These are phyloP conservation scores for Rhodofomes roseus DNA, from an alignment of 1,284 basidiomycete genomes.

Conservation along the genomic window DNA sequence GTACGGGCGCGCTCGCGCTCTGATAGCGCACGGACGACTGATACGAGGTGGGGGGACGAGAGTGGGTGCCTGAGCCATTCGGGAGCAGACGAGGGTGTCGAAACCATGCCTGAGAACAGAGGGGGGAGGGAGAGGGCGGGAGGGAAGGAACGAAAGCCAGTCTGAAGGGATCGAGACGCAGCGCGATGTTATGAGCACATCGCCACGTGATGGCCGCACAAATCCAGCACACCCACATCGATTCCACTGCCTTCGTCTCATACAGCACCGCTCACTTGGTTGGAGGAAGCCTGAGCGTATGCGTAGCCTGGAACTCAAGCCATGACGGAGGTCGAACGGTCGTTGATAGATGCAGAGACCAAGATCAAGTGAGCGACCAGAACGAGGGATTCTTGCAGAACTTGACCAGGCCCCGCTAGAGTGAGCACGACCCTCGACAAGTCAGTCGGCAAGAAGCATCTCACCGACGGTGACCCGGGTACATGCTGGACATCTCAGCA, in stretches of 20 bases:
- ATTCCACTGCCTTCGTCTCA: not conserved
- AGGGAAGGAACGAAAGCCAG: not conserved
- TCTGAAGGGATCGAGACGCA: not conserved
- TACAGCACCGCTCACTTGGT: not conserved
- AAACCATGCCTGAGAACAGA: constrained; percentile 1
- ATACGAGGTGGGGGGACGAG: constrained; percentile 30
- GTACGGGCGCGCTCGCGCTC: constrained; percentile 39
- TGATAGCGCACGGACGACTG: constrained; percentile 34
- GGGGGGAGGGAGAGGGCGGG: not conserved
- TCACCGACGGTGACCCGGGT: constrained; percentile 68
- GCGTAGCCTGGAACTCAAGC: not conserved
- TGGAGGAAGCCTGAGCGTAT: not conserved
- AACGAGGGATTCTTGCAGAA: not conserved
- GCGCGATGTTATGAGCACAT: not conserved
- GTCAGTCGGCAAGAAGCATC: constrained; percentile 64
- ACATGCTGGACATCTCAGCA: constrained; percentile 85
- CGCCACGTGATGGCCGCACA: not conserved
- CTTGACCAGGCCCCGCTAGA: constrained; percentile 36
- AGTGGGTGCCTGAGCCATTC: constrained; percentile 31
- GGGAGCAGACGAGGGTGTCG: constrained; percentile 7
- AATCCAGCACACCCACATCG: not conserved
- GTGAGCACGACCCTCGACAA: constrained; percentile 85
- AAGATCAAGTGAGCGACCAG: constrained; percentile 45
- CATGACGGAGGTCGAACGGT: constrained; percentile 1
- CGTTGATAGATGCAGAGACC: constrained; percentile 40